Base-by-base conservation (phyloP, 2,329 filamentous ascomycete genomes). In the Dactylellina sp. region DNA sequence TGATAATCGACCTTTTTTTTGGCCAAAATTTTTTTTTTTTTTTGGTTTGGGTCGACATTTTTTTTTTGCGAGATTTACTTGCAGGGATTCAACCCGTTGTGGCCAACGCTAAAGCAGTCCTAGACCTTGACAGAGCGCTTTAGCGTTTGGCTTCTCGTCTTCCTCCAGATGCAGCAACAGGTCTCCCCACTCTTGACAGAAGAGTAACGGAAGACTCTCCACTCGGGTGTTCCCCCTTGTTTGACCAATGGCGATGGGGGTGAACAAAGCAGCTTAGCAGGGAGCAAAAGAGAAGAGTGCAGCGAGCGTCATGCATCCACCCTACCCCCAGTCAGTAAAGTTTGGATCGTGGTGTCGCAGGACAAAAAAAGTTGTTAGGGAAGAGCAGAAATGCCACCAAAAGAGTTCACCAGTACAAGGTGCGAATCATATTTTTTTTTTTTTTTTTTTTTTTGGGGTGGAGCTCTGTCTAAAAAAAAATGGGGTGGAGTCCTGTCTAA, bases 81-180 rank as follows among this genome's bases (percentile, higher is more conserved):
- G 60, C 68, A 72, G 55, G 68, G 68, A 65, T 72, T 40, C 37
- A 18, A 65, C 59, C 68, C 68, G 68, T 72, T 72, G 68, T 72
- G 68, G 68, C 68, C 68, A 72, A 72, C 68, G 60, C 68, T 72
- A 65, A 65, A 71, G 66, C 66, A 71, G 66, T 71, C 66, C 59
- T 52, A 37, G 42, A 40, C 59, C 66, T 64, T 64, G 68, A 72
- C 59, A 64, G 68, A 72, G 68, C 68, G 53, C 60, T 60, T 65
- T 72, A 72, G 68, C 46, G 63, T 68, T 60, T 68, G 53, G 40
- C 63, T 68, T 72, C 68, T 72, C 39, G 59, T 64, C 68, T 72
- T 72, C 60, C 68, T 60, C 68, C 68, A 72, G 68, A 72, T 72
- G 68, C 68, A 72, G 68, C 68, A 72, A 72, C 68, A 72, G 68